phyloP scores from a whole-genome alignment of 2,329 filamentous ascomycete genomes.

The Cryphonectria japonica region DNA sequence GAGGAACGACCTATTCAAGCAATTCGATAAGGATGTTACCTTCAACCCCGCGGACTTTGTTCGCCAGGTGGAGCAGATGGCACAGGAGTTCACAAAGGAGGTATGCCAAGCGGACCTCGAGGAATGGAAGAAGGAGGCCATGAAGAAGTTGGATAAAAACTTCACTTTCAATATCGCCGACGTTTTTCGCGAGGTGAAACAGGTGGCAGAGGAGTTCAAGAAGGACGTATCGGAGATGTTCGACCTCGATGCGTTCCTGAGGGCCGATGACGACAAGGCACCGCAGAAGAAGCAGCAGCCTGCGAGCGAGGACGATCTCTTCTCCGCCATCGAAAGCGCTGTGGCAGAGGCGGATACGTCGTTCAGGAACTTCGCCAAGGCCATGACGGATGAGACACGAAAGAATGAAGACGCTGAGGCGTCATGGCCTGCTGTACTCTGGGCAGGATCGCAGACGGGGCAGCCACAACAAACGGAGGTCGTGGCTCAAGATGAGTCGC shows the following conservation, averaged over 20 bases:
- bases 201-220: not conserved
- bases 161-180: constrained; percentile 4
- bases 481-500: constrained; percentile 23
- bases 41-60: constrained; percentile 8
- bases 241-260: not conserved
- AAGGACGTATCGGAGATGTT: not conserved
- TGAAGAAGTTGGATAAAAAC: not conserved
- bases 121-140: not conserved
- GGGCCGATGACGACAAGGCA: not conserved
- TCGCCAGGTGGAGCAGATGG: constrained; percentile 3
- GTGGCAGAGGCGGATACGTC: constrained; percentile 44
- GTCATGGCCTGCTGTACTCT: constrained; percentile 9
- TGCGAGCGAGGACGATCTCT: constrained; percentile 48
- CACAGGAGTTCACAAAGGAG: constrained; percentile 3
- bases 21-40: not conserved
- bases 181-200: not conserved
- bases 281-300: constrained; percentile 31
- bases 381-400: constrained; percentile 31
- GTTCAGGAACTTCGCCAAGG: constrained; percentile 46
- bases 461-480: constrained; percentile 26
- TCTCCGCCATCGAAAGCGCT: constrained; percentile 42
- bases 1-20: not conserved
- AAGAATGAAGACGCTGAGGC: not conserved
- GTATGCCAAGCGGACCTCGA: not conserved
- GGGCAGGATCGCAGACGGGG: constrained; percentile 14